Evolutionary conservation across 768 basidiomycete genomes (phyloP).

Genomic region (Sarcodon aspratus): DNA sequence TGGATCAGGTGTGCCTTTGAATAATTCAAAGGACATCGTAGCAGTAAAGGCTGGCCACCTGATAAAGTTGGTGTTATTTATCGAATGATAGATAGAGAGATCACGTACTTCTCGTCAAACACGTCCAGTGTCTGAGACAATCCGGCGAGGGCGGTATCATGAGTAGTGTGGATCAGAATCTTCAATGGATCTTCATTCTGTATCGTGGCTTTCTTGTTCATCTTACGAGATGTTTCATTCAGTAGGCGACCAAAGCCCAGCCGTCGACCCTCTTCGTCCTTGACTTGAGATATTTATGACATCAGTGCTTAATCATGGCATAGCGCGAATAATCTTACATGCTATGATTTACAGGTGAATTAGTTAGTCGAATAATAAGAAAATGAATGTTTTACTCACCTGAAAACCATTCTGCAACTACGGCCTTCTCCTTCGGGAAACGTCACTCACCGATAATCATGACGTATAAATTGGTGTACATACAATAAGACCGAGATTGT

Average conservation of each 20-base stretch:
- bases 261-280: constrained; percentile 61
- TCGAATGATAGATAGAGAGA: background rate
- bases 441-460: background rate
- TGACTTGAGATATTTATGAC: constrained; percentile 33
- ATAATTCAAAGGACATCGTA: constrained; percentile 65
- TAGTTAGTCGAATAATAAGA: background rate
- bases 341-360: background rate
- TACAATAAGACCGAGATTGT: constrained; percentile 48
- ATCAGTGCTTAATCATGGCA: background rate
- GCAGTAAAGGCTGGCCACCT: constrained; percentile 75
- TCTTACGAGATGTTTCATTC: constrained; percentile 47
- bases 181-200: constrained; percentile 40
- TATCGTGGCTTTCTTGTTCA: constrained; percentile 43
- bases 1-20: constrained; percentile 23
- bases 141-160: constrained; percentile 62
- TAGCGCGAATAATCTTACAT: background rate
- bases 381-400: constrained; percentile 14
- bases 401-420: constrained; percentile 73
- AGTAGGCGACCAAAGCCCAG: constrained; percentile 73
- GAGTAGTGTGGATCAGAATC: constrained; percentile 59
- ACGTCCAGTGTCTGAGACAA: constrained; percentile 56
- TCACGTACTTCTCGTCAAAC: constrained; percentile 52
- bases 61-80: background rate
- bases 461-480: constrained; percentile 6
- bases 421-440: constrained; percentile 47